phyloP scores from a whole-genome alignment of 345 rosid species.

The Leavenworthia alabamica region DNA sequence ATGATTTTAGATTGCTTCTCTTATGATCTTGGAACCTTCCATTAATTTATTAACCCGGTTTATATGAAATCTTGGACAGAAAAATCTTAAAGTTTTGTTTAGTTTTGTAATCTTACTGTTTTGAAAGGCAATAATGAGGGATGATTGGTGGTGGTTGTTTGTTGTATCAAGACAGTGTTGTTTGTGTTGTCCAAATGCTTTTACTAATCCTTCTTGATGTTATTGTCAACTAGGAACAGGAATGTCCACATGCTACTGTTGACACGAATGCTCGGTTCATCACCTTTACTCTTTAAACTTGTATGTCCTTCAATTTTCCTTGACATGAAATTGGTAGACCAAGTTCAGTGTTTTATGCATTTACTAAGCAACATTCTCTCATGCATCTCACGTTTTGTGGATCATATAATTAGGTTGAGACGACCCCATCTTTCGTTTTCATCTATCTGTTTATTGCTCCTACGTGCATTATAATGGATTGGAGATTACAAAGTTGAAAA shows the following conservation, averaged over 20 bases:
- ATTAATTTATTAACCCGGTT: not conserved
- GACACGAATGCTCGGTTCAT: slow-evolving; percentile 9
- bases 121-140: slow-evolving; percentile 12
- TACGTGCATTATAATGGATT: slow-evolving; percentile 25
- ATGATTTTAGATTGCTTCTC: not conserved
- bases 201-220: not conserved
- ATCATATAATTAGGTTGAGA: slow-evolving; percentile 28
- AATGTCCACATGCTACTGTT: slow-evolving; percentile 25
- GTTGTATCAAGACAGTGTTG: slow-evolving; percentile 21
- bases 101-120: slow-evolving; percentile 14
- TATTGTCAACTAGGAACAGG: slow-evolving; percentile 11
- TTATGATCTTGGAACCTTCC: not conserved
- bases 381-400: slow-evolving; percentile 26
- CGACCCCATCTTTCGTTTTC: slow-evolving; percentile 31
- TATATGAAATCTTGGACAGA: not conserved
- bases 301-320: slow-evolving; percentile 14
- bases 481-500: slow-evolving; percentile 27
- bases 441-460: slow-evolving; percentile 25
- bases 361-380: slow-evolving; percentile 22
- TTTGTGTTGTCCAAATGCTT: slow-evolving; percentile 7
- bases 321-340: slow-evolving; percentile 28
- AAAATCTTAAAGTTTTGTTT: not conserved
- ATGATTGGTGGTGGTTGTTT: slow-evolving; percentile 22
- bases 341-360: slow-evolving; percentile 15
- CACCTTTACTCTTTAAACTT: slow-evolving; percentile 8